Conservation (phyloP, 2,329 filamentous ascomycete species). For the Arthroderma sp. region DNA sequence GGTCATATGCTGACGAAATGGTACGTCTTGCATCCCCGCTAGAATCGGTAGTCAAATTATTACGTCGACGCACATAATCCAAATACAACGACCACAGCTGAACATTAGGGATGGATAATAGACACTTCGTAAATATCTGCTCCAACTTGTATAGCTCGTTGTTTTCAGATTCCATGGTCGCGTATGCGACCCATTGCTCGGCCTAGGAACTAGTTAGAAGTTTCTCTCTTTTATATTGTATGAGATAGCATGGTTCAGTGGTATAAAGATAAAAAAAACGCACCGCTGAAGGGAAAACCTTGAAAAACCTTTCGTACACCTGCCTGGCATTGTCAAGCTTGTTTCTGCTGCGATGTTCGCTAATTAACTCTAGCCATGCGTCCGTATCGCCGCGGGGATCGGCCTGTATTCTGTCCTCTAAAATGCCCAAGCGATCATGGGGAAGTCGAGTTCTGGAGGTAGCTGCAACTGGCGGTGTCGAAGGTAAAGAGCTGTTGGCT, state of each 20-base stretch:
- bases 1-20: slow-evolving; percentile 79
- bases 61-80: slow-evolving; percentile 83
- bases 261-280: slow-evolving; percentile 33
- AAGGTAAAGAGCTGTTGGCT: slow-evolving; percentile 29
- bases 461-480: slow-evolving; percentile 35
- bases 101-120: slow-evolving; percentile 69
- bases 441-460: slow-evolving; percentile 46
- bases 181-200: slow-evolving; percentile 80
- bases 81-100: slow-evolving; percentile 87
- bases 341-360: slow-evolving; percentile 68
- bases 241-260: not conserved
- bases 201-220: slow-evolving; percentile 49
- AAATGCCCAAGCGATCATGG: slow-evolving; percentile 61
- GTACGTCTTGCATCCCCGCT: slow-evolving; percentile 63
- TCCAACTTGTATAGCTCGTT: slow-evolving; percentile 74
- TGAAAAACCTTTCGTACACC: slow-evolving; percentile 75
- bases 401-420: slow-evolving; percentile 84
- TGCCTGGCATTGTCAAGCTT: slow-evolving; percentile 69
- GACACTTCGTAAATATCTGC: slow-evolving; percentile 66
- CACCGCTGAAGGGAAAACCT: slow-evolving; percentile 82
- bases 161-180: slow-evolving; percentile 76
- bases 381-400: slow-evolving; percentile 87
- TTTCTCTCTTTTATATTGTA: not conserved
- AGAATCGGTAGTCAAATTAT: slow-evolving; percentile 72
- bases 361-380: slow-evolving; percentile 79